Base-by-base conservation (phyloP, 371 early-diverging fungal genomes). In the Mycotypha africana region DNA sequence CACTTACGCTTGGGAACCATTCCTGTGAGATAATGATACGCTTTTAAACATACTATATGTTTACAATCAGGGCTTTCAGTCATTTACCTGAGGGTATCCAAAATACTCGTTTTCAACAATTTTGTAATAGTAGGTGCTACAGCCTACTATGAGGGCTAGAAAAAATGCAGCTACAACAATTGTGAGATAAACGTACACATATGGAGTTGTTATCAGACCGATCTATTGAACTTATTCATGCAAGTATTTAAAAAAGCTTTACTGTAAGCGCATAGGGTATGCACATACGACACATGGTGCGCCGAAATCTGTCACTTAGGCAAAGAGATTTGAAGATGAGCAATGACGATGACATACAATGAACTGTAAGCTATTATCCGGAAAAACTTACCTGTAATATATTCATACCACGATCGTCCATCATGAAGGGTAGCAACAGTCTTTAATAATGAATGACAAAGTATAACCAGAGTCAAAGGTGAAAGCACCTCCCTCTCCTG, bases 1-100 rank as follows among this genome's bases (percentile, higher is more conserved):
- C 88, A 47, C 84, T 85, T 2, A 89, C 87, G 47, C 88, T 88
- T 22, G 90, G 90, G 35, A 88, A 83, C 88, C 86, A 85, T 70
- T 89, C 86, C 74, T 87, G 34, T 51, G n/a, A 42, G 6, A 28
- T 6, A 28, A 28, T 28, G 12, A n/a, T n/a, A n/a, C n/a, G n/a
- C n/a, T n/a, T n/a, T n/a, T n/a, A n/a, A n/a, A 24, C 2, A 21
- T 16, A 4, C 12, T 45, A 2, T 32, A 1, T 14, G 20, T 14
- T 12, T 2, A 34, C 14, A 14, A 23, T 12, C 19, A 17, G 17
- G n/a, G 16, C 15, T 22, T n/a, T 44, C 19, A 2, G 30, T 19
- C 20, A n/a, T 53, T 35, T 74, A 81, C 82, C 40, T 79, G 73
- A 2, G 90, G 90, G 53, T 85, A 89, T 1, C 86, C 87, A 52